Evolutionary conservation across 371 early-diverging fungal genomes (phyloP).

Genomic region (Coemansia sp.): DNA sequence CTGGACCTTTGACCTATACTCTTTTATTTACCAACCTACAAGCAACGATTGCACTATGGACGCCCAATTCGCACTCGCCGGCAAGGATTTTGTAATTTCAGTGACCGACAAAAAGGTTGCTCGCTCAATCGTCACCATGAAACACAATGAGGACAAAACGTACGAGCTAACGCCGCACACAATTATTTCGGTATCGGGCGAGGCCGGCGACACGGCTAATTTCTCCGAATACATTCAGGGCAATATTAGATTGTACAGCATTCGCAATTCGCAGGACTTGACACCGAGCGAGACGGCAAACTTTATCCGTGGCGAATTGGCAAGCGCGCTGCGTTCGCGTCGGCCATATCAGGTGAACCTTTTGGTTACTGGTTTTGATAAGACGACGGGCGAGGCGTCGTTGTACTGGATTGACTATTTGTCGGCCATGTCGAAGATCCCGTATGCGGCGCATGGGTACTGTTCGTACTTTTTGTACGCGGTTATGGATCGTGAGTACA

Average conservation of each 20-base stretch:
- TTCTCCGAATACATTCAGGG: constrained; percentile 95
- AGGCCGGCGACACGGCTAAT: constrained; percentile 91
- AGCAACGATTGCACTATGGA: constrained; percentile 64
- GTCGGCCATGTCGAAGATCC: constrained; percentile 73
- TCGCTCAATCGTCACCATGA: constrained; percentile 90
- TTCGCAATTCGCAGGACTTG: constrained; percentile 80
- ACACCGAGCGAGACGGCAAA: constrained; percentile 78
- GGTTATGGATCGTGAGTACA: constrained; percentile 91
- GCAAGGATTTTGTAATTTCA: constrained; percentile 89
- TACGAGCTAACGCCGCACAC: constrained; percentile 78
- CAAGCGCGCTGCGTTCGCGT: constrained; percentile 71
- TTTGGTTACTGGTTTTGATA: constrained; percentile 83
- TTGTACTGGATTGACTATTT: constrained; percentile 95
- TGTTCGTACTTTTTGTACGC: constrained; percentile 88
- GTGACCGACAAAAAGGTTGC: constrained; percentile 80
- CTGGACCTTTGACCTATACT: not conserved
- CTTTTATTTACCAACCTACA: not conserved
- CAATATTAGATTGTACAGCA: constrained; percentile 87
- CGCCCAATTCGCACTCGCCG: constrained; percentile 88
- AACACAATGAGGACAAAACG: constrained; percentile 86
- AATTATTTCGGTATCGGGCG: constrained; percentile 83
- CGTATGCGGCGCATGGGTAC: constrained; percentile 93
- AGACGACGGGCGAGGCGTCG: constrained; percentile 67
- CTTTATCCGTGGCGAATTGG: constrained; percentile 84
- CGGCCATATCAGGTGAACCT: constrained; percentile 82